Conservation (phyloP, 176 grass and related monocot genomes). For the Aegilops longissima region DNA sequence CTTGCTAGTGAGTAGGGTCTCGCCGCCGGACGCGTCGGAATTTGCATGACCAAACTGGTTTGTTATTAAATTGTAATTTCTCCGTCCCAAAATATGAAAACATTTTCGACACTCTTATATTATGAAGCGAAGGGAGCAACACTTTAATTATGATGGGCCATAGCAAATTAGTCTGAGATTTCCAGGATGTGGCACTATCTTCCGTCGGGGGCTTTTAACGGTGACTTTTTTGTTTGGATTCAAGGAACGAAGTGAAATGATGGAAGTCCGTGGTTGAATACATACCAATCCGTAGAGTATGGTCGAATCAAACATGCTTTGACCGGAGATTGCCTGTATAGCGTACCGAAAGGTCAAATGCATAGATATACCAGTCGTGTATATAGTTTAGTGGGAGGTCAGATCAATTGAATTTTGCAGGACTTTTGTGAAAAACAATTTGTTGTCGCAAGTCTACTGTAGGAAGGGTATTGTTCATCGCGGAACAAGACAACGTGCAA, state of each 20-base stretch:
- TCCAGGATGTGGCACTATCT: background rate
- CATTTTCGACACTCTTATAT: no score
- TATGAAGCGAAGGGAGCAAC: background rate
- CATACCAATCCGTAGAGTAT: background rate
- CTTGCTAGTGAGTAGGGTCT: background rate
- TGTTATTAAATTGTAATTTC: no score
- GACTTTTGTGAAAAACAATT: background rate
- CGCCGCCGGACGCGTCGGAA: no score
- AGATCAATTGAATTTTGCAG: background rate
- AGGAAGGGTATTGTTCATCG: background rate
- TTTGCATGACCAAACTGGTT: background rate
- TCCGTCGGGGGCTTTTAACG: no score
- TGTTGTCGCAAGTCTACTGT: background rate
- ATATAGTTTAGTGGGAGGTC: background rate
- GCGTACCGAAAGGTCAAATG: background rate
- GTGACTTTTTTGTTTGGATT: background rate
- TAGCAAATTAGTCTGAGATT: background rate
- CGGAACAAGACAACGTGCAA: background rate
- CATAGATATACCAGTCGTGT: background rate
- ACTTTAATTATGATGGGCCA: background rate
- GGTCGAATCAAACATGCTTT: slow-evolving; percentile 6
- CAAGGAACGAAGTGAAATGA: background rate
- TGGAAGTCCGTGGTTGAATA: background rate
- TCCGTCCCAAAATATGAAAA: no score
- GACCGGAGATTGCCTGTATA: background rate